Percentiles rank a stretch among this genome's conserved stretches.
These are phyloP conservation scores for Jackrogersella multiformis DNA, from an alignment of 495 filamentous ascomycete species.

Conservation along the genomic window DNA sequence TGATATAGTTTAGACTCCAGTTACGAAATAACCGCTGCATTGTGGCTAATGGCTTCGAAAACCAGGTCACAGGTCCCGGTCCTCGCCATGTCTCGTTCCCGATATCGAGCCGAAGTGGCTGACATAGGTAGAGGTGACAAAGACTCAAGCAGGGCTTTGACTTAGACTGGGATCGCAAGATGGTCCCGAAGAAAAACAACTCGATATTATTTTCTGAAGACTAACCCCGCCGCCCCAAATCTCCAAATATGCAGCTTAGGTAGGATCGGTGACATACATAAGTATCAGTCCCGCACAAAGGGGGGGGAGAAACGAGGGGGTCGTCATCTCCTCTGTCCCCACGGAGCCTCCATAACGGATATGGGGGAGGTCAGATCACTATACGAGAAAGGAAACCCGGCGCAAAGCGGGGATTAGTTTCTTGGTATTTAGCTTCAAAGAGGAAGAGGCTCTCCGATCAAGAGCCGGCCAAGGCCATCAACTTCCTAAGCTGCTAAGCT, in stretches of 20 bases:
- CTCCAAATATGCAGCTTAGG: slow-evolving; percentile 26
- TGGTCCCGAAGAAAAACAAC: neutral
- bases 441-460: slow-evolving; percentile 26
- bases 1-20: slow-evolving; percentile 17
- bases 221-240: slow-evolving; percentile 32
- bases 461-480: slow-evolving; percentile 31
- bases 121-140: neutral
- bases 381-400: slow-evolving; percentile 5
- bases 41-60: slow-evolving; percentile 8
- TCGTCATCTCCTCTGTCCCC: slow-evolving; percentile 17
- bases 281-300: neutral
- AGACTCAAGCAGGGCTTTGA: neutral
- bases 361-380: slow-evolving; percentile 5
- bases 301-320: slow-evolving; percentile 1
- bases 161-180: neutral
- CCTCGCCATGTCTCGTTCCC: slow-evolving; percentile 33
- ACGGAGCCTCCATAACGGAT: slow-evolving; percentile 25
- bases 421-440: slow-evolving; percentile 1
- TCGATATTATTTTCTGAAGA: slow-evolving; percentile 5
- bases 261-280: slow-evolving; percentile 27
- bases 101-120: slow-evolving; percentile 32
- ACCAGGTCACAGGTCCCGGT: slow-evolving; percentile 15
- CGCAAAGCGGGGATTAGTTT: slow-evolving; percentile 14
- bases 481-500: no score
- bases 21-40: slow-evolving; percentile 14